Base-by-base conservation (phyloP, 148 eudicot species). In the Selenicereus undatus region DNA sequence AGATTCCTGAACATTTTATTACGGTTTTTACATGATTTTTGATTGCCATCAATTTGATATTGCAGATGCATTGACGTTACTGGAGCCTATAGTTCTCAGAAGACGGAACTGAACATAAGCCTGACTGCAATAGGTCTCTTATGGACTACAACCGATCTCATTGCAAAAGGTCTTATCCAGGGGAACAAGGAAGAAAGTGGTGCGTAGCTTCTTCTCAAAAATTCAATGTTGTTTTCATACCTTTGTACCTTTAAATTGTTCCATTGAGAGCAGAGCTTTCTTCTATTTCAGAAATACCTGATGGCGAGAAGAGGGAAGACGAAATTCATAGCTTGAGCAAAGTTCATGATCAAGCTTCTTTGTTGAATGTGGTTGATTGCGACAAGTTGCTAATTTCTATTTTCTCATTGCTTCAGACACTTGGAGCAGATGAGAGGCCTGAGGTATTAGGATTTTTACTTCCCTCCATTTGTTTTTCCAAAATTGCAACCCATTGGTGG, bases 401-500 rank as follows among this genome's bases (percentile, higher is more conserved):
- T 84, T 95, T 95, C 86, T 89, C 98, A 52, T 84, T 92, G 77
- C 97, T 95, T 86, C 96, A 95, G 79, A 87, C 89, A 76, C 90
- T 95, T 84, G 98, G 97, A 82, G 92, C 94, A 78, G 98, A 95
- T 90, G 98, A 91, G 76, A 92, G 98, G 80, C 98, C 98, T 36
- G 98, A 95, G 98, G 98, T 95, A 91, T 71, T 78, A 11, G 68
- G 2, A 62, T 48, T 73, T 79, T 74, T 16, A 22, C 8, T 24
- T 8, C 43, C 74, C 29, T 75, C 27, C 9, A n/a, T 62, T 62
- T 11, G 4, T n/a, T 39, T 24, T 62, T 62, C 11, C 68, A n/a
- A 22, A 62, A 18, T n/a, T 48, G 52, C 12, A 48, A 48, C 12
- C 12, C 14, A 11, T 48, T 48, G 52, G 52, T 48, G 52, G 52